phyloP scores from a whole-genome alignment of 164 flowering plant species.

The Aristolochia contorta region DNA sequence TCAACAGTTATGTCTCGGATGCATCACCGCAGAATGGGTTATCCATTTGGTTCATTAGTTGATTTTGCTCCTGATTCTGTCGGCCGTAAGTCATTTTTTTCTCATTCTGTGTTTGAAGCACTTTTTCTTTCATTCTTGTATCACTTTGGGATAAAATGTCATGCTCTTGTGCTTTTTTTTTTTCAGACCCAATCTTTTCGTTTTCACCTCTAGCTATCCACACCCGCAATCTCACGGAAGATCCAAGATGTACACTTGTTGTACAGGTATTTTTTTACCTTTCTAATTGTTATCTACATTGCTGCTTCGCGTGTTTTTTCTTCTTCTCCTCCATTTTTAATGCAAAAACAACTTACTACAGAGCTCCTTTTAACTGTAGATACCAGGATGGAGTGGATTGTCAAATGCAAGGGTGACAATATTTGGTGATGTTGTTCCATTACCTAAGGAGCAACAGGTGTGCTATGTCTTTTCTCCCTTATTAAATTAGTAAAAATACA shows the following conservation, averaged over 20 bases:
- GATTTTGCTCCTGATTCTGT: constrained; percentile 92
- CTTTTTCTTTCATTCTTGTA: not conserved
- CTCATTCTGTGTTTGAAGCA: not conserved
- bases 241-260: constrained; percentile 92
- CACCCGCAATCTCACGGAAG: constrained; percentile 81
- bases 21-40: constrained; percentile 95
- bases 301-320: not conserved
- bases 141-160: not conserved
- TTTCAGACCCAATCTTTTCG: constrained; percentile 91
- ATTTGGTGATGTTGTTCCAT: constrained; percentile 90
- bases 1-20: constrained; percentile 97
- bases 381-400: constrained; percentile 98
- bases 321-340: constrained; percentile 9
- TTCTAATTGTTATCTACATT: no score
- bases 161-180: constrained; percentile 2
- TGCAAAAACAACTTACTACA: not conserved
- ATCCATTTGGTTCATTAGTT: constrained; percentile 96
- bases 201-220: constrained; percentile 99
- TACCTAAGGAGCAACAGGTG: constrained; percentile 87
- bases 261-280: constrained; percentile 64
- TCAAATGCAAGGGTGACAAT: constrained; percentile 98
- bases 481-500: not conserved
- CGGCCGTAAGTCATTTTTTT: constrained; percentile 73
- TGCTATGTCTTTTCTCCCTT: not conserved
- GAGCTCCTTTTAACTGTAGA: constrained; percentile 34